These are phyloP conservation scores for Gossypium schwendimanii DNA, from an alignment of 441 rosid species.

Conservation along the genomic window DNA sequence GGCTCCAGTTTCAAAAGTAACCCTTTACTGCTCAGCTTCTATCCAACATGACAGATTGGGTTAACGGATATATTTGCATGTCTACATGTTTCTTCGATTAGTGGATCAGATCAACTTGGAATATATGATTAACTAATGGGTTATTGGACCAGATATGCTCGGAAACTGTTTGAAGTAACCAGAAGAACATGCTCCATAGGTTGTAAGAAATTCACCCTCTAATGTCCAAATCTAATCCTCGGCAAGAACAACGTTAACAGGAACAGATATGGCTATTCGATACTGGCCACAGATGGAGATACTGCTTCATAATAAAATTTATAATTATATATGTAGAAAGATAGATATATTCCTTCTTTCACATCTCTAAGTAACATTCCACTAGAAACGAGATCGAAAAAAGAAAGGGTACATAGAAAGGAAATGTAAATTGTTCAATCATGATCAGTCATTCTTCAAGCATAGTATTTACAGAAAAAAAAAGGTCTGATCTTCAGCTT, in stretches of 20 bases:
- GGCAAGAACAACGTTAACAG: too few species aligned
- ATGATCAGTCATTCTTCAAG: constrained; percentile 10
- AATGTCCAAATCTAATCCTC: neutral
- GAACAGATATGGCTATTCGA: neutral
- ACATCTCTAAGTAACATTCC: constrained; percentile 1
- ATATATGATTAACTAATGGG: neutral
- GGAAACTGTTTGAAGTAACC: neutral
- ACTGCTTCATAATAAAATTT: neutral
- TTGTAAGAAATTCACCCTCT: neutral
- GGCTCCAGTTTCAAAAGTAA: neutral
- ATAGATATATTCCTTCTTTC: neutral
- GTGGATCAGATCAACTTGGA: neutral
- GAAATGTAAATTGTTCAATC: constrained; percentile 5
- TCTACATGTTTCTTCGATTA: neutral
- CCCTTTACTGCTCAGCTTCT: neutral
- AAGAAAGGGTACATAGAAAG: neutral
- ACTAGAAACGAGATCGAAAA: constrained; percentile 3
- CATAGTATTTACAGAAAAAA: constrained; percentile 20
- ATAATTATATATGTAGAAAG: neutral
- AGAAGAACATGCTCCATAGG: neutral
- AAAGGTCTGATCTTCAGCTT: constrained; percentile 9
- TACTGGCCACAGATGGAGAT: neutral
- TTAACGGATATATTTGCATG: neutral
- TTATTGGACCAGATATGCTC: too few species aligned
- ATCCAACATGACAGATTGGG: neutral